A percentile compares a stretch with the other conserved stretches of the same genome.
Evolutionary conservation across 2,329 filamentous ascomycete genomes (phyloP).

Genomic region (Talaromyces sp.): DNA sequence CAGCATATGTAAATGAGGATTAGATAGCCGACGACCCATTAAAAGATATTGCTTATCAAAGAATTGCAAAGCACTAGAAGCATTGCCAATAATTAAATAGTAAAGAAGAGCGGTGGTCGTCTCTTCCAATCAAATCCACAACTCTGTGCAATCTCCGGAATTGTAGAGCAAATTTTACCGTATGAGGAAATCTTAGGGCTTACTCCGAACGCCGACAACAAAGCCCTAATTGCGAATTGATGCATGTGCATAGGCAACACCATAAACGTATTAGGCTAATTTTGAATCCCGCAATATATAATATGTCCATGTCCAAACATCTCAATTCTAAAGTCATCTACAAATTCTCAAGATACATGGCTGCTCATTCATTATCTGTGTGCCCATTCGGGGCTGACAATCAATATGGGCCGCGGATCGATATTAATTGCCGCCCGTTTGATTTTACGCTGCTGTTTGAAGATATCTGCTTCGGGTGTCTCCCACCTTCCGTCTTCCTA

Average conservation of each 20-base stretch:
- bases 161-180: background rate
- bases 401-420: constrained; percentile 8
- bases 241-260: background rate
- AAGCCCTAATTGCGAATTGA: background rate
- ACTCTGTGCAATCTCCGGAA: background rate
- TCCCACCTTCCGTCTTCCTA: constrained; percentile 37
- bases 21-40: background rate
- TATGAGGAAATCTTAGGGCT: background rate
- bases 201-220: background rate
- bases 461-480: constrained; percentile 38
- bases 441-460: constrained; percentile 48
- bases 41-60: background rate
- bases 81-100: background rate
- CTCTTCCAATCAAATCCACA: no score
- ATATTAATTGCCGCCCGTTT: constrained; percentile 31
- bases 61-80: background rate
- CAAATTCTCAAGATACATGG: background rate
- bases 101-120: background rate
- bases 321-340: background rate
- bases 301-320: background rate
- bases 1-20: background rate
- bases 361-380: background rate
- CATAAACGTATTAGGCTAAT: background rate
- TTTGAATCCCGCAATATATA: background rate
- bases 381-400: constrained; percentile 1